A percentile compares a stretch with the other conserved stretches of the same genome.
These are phyloP conservation scores for Polytrichum commune DNA, from an alignment of 225 moss, liverwort and hornwort species.

Conservation along the genomic window DNA sequence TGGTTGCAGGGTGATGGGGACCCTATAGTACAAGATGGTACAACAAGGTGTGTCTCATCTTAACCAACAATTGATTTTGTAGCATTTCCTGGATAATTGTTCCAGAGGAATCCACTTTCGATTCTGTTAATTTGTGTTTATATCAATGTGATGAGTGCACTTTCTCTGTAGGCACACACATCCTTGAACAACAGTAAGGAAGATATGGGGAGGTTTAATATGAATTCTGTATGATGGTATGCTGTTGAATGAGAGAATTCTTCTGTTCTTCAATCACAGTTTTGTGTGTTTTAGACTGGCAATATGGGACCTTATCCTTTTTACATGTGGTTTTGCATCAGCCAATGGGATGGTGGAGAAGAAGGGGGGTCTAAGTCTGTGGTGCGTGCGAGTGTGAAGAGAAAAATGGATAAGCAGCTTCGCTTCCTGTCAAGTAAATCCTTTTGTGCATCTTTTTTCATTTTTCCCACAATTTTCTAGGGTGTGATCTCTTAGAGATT, in stretches of 20 bases:
- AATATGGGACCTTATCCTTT: neutral
- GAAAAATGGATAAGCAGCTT: constrained; percentile 79
- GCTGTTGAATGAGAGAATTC: no score
- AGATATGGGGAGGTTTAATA: no score
- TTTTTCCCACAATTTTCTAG: no score
- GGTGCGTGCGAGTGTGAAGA: constrained; percentile 50
- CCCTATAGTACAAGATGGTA: constrained; percentile 26
- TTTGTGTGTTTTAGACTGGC: neutral
- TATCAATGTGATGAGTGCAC: neutral
- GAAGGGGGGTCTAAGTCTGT: constrained; percentile 18
- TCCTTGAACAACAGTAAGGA: no score
- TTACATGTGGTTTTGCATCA: neutral
- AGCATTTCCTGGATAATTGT: neutral
- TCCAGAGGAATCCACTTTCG: neutral
- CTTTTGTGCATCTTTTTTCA: neutral
- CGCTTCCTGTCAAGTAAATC: constrained; percentile 53
- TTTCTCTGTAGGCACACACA: neutral
- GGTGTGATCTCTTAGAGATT: no score
- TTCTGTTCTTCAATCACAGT: no score
- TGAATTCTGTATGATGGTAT: no score
- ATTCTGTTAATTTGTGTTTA: neutral
- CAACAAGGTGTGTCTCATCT: constrained; percentile 23
- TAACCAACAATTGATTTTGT: neutral
- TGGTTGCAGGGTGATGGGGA: constrained; percentile 41
- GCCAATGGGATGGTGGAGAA: constrained; percentile 40